Evolutionary conservation across 2,329 filamentous ascomycete genomes (phyloP).

Genomic region (Capronia epimyces): DNA sequence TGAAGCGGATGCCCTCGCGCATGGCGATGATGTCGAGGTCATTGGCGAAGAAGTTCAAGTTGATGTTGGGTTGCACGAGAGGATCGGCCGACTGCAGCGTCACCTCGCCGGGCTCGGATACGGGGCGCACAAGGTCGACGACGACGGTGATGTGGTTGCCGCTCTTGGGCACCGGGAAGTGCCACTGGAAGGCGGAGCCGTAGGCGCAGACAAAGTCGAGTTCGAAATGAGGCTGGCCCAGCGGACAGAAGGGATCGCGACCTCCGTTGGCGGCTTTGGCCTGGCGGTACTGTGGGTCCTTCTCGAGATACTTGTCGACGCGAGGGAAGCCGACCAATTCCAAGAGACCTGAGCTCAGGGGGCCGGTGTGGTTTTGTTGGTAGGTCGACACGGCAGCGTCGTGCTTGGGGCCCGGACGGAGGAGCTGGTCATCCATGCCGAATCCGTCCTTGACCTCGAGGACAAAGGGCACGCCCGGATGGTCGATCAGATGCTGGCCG

Average conservation of each 20-base stretch:
- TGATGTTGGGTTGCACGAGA: conserved; percentile 39
- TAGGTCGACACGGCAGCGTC: conserved; percentile 35
- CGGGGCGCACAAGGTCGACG: conserved; percentile 46
- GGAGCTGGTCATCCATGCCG: conserved; percentile 36
- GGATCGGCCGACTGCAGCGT: conserved; percentile 39
- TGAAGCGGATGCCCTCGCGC: conserved; percentile 53
- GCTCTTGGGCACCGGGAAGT: conserved; percentile 39
- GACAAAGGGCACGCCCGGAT: conserved; percentile 38
- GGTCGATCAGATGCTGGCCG: conserved; percentile 60
- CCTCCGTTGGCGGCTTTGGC: conserved; percentile 40
- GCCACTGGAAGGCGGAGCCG: conserved; percentile 48
- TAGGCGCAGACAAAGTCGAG: conserved; percentile 60
- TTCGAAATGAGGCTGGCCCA: conserved; percentile 57
- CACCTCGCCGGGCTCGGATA: conserved; percentile 42
- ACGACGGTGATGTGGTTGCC: conserved; percentile 55
- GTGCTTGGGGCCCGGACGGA: conserved; percentile 36
- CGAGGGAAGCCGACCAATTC: conserved; percentile 54
- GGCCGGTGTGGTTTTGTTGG: conserved; percentile 39
- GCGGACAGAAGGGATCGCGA: conserved; percentile 51
- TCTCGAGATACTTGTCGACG: conserved; percentile 51
- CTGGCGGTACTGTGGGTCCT: conserved; percentile 45
- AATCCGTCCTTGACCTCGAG: conserved; percentile 41
- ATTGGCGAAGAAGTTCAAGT: conserved; percentile 43
- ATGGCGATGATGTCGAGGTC: conserved; percentile 53
- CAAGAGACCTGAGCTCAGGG: conserved; percentile 41